Evolutionary conservation across 2,329 filamentous ascomycete species (phyloP), one percentile per base, ranked within the genome.

Genomic region (Calycina herbarum): DNA sequence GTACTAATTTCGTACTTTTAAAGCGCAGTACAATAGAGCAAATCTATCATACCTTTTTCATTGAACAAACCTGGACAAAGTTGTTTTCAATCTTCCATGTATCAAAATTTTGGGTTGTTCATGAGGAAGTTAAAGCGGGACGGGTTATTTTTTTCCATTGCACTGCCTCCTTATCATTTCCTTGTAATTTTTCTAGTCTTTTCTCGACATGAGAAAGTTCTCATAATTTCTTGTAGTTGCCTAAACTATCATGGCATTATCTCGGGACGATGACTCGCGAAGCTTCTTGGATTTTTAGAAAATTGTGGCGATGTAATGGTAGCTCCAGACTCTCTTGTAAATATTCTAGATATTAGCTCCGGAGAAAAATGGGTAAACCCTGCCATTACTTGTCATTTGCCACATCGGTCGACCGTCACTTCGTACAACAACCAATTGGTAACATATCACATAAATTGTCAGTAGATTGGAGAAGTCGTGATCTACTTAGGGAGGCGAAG

Each of bases 11-110:
- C 27, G 8, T 35, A 13, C 20, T 51, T 24, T 15, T 51, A 24
- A 51, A 51, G 45, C n/a, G 20, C n/a, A 51, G 31, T 35, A 58
- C 31, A 33, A 58, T 33, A 58, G n/a, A 58, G 31, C 29, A 58
- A 31, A 58, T 58, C 7, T 38, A 33, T 38, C 20, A 51, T 11
- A 51, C 20, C 8, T 51, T 51, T 51, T 51, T 24, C 20, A 24
- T 51, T 48, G 5, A 24, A 51, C 35, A 38, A 38, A 38, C 10
- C 33, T 35, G 6, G 33, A 20, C 27, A 33, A 5, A 33, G 31
- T 33, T 33, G 31, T 7, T 33, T 24, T 24, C n/a, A 20, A 48
- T 24, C 24, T 48, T 20, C 8, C 3, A 38, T 10, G 17, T 45
- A 17, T 45, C 13, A 20, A 20, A 10, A 20, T 5, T n/a, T 48